These are phyloP conservation scores for Prunus mira DNA, from an alignment of 306 rosid genomes.

Conservation along the genomic window DNA sequence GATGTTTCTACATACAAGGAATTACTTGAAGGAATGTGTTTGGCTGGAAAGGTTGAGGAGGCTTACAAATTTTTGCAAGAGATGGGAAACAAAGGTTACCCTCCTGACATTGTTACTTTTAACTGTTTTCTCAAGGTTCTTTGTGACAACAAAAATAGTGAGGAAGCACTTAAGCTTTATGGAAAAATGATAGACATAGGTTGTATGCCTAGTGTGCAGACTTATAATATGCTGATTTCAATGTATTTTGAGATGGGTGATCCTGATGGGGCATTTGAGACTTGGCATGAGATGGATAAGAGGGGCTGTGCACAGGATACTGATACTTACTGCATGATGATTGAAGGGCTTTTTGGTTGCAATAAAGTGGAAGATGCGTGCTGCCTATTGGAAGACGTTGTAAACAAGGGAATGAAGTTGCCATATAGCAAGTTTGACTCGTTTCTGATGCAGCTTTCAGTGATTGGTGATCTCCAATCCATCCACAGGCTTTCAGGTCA, in stretches of 20 bases:
- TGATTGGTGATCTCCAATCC: conserved; percentile 64
- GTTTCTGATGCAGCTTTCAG: conserved; percentile 67
- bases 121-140: conserved; percentile 92
- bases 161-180: conserved; percentile 70
- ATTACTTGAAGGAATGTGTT: conserved; percentile 82
- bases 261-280: conserved; percentile 70
- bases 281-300: conserved; percentile 78
- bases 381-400: conserved; percentile 66
- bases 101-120: conserved; percentile 81
- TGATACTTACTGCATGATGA: conserved; percentile 70
- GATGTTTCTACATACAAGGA: conserved; percentile 89
- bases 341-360: conserved; percentile 78
- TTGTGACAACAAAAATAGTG: conserved; percentile 62
- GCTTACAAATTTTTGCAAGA: conserved; percentile 81
- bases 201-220: conserved; percentile 81
- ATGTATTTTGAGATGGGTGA: conserved; percentile 77
- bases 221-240: conserved; percentile 77
- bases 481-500: conserved; percentile 81
- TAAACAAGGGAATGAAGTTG: conserved; percentile 64
- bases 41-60: conserved; percentile 64
- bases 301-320: conserved; percentile 52
- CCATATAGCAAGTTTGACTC: conserved; percentile 69
- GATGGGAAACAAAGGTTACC: conserved; percentile 97
- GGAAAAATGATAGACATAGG: conserved; percentile 56
- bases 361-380: conserved; percentile 62